Conservation (phyloP, 2,329 filamentous ascomycete species). For the Curvularia verruculosa region DNA sequence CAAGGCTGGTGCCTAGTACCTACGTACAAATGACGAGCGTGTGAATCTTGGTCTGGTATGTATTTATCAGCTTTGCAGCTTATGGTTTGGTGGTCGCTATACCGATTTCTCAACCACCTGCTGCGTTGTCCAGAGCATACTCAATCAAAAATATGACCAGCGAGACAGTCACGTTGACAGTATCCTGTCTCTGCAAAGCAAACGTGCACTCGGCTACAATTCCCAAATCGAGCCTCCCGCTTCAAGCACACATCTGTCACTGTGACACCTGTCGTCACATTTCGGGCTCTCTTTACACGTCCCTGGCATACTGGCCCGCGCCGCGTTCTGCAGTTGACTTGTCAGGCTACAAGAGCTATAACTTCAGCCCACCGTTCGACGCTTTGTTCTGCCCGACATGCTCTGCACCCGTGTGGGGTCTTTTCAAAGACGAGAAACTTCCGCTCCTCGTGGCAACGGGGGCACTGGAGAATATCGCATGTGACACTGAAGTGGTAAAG, state of each 20-base stretch:
- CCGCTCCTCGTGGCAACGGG: slow-evolving; percentile 51
- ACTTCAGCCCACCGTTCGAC: slow-evolving; percentile 43
- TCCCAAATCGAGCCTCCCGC: slow-evolving; percentile 48
- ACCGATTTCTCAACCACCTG: neutral
- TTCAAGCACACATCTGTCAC: slow-evolving; percentile 55
- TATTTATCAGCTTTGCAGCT: neutral
- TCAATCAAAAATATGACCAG: slow-evolving; percentile 16
- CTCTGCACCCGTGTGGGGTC: slow-evolving; percentile 54
- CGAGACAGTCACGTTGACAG: slow-evolving; percentile 38
- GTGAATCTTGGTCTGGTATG: neutral
- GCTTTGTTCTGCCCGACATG: slow-evolving; percentile 55
- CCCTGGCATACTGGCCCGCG: slow-evolving; percentile 49
- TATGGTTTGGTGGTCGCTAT: neutral
- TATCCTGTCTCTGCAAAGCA: slow-evolving; percentile 56
- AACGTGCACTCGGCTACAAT: slow-evolving; percentile 51
- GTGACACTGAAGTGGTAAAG: slow-evolving; percentile 20
- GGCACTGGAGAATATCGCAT: slow-evolving; percentile 40
- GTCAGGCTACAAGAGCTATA: slow-evolving; percentile 46
- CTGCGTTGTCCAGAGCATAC: neutral
- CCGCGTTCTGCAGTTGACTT: slow-evolving; percentile 33
- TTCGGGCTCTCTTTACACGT: slow-evolving; percentile 53
- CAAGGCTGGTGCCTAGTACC: neutral
- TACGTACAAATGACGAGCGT: neutral
- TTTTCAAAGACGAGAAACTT: slow-evolving; percentile 21
- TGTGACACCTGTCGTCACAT: slow-evolving; percentile 58